phyloP scores from a whole-genome alignment of 176 grass and related monocot species.

The Canna indica region DNA sequence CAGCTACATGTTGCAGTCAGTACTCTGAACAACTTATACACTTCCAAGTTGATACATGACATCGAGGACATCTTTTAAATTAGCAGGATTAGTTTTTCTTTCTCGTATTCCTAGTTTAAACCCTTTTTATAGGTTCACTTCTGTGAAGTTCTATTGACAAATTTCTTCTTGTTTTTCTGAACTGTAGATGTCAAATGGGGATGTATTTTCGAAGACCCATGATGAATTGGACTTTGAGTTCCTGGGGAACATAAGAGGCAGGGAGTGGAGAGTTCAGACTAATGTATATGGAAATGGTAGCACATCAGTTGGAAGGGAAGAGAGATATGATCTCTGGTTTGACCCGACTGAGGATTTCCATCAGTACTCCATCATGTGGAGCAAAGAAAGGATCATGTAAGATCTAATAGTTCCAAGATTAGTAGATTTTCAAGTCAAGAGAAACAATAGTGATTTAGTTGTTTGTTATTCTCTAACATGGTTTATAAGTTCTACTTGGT shows the following conservation, averaged over 20 bases:
- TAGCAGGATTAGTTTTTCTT: no score
- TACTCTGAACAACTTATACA: neutral
- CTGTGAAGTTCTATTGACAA: no score
- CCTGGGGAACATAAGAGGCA: conserved; percentile 76
- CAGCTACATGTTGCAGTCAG: neutral
- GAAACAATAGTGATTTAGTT: neutral
- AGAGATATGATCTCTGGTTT: conserved; percentile 86
- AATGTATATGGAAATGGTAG: conserved; percentile 90
- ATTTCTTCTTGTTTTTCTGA: neutral
- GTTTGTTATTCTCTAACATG: neutral
- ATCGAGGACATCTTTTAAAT: no score
- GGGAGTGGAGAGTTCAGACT: conserved; percentile 78
- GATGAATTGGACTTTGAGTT: conserved; percentile 99
- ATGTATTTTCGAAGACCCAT: conserved; percentile 71
- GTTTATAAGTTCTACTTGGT: no score
- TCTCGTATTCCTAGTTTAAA: no score
- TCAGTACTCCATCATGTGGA: conserved; percentile 95
- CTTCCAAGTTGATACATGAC: no score
- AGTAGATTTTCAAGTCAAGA: neutral
- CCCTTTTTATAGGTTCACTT: no score
- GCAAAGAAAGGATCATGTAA: conserved; percentile 50
- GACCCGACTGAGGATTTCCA: conserved; percentile 83
- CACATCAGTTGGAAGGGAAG: conserved; percentile 64
- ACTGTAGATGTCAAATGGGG: conserved; percentile 74
- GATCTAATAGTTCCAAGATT: neutral